A percentile compares a stretch with the other conserved stretches of the same genome.
Evolutionary conservation across 1,284 basidiomycete species (phyloP).

Genomic region (Pseudozyma sp.): DNA sequence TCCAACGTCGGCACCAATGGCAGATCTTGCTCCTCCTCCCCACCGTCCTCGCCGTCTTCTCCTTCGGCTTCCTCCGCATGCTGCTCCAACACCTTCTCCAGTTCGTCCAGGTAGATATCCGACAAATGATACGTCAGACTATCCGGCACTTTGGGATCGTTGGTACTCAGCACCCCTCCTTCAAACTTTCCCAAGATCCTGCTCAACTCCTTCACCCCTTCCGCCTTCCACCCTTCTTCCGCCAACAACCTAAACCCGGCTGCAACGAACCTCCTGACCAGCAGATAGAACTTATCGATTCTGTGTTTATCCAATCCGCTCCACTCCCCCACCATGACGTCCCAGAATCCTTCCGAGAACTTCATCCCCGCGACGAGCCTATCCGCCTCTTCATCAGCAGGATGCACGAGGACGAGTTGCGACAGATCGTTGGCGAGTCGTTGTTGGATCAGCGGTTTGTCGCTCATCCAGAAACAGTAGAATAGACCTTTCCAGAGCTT

Average conservation of each 20-base stretch:
- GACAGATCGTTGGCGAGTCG: slow-evolving; percentile 86
- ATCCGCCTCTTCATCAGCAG: slow-evolving; percentile 6
- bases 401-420: slow-evolving; percentile 72
- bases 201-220: slow-evolving; percentile 43
- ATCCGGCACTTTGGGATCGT: slow-evolving; percentile 79
- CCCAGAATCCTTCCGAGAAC: slow-evolving; percentile 91
- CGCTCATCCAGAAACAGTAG: slow-evolving; percentile 99
- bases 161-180: slow-evolving; percentile 36
- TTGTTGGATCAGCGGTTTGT: slow-evolving; percentile 96
- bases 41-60: slow-evolving; percentile 3
- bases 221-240: slow-evolving; percentile 77
- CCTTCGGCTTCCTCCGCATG: slow-evolving; percentile 5
- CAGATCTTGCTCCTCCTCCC: slow-evolving; percentile 27
- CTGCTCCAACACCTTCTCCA: slow-evolving; percentile 77
- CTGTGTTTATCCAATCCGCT: slow-evolving; percentile 84
- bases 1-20: slow-evolving; percentile 72
- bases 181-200: slow-evolving; percentile 27
- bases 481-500: slow-evolving; percentile 98
- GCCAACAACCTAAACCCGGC: slow-evolving; percentile 84
- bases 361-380: slow-evolving; percentile 74
- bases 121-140: slow-evolving; percentile 79
- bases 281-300: slow-evolving; percentile 92
- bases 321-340: slow-evolving; percentile 89
- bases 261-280: slow-evolving; percentile 87
- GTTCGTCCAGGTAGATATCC: slow-evolving; percentile 90